A percentile compares a stretch with the other conserved stretches of the same genome.
These are phyloP conservation scores for Neopestalotiopsis clavispora DNA, from an alignment of 2,329 filamentous ascomycete genomes.

Conservation along the genomic window DNA sequence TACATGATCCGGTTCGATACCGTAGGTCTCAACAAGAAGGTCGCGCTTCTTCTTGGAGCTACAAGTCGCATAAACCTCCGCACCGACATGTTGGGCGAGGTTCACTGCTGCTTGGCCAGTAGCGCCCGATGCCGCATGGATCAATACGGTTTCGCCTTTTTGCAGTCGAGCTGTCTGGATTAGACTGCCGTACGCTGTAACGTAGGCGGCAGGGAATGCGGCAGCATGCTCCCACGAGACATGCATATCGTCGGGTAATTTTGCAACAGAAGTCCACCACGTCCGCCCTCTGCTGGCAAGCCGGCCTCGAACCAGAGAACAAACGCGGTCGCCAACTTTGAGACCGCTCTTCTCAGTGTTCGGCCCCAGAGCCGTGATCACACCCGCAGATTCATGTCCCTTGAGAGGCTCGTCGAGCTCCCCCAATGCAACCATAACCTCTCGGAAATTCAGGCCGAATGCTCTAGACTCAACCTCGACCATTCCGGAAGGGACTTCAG, in stretches of 20 bases:
- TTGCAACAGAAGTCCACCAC: background rate
- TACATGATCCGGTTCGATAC: too few species aligned
- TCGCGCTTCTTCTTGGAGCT: too few species aligned
- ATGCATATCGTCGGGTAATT: background rate
- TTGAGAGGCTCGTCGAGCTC: background rate
- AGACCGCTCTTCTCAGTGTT: background rate
- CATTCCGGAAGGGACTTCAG: background rate
- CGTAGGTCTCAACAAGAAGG: too few species aligned
- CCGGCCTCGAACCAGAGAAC: background rate
- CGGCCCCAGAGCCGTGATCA: background rate
- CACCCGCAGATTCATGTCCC: background rate
- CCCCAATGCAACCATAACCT: too few species aligned
- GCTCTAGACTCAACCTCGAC: background rate
- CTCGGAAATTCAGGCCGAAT: background rate
- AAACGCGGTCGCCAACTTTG: background rate
- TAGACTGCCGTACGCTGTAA: too few species aligned
- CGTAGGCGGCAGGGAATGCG: too few species aligned
- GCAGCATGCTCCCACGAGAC: background rate
- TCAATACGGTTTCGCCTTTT: too few species aligned
- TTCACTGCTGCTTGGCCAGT: too few species aligned
- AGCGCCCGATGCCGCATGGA: too few species aligned
- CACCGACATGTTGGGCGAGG: too few species aligned
- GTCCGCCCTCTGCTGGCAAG: background rate
- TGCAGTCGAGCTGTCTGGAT: too few species aligned
- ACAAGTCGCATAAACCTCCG: too few species aligned